These are phyloP conservation scores for Themeda triandra DNA, from an alignment of 176 grass and related monocot genomes.

Conservation along the genomic window DNA sequence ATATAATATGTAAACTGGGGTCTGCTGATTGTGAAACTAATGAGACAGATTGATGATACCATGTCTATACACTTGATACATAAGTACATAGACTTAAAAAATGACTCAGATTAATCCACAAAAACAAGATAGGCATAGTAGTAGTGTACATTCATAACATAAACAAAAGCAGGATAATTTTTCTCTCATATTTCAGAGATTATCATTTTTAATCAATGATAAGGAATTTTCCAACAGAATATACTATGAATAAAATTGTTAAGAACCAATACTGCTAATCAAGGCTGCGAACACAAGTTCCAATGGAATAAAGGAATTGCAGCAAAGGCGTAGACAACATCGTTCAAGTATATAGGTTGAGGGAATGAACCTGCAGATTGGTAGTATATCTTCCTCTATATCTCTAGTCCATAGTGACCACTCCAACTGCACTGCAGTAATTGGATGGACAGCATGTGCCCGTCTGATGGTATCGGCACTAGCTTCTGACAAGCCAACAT, in stretches of 20 bases:
- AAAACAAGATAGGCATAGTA: neutral
- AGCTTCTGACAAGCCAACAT: conserved; percentile 77
- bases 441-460: conserved; percentile 78
- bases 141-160: neutral
- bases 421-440: conserved; percentile 68
- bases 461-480: conserved; percentile 61
- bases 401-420: conserved; percentile 86
- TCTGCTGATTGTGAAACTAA: neutral
- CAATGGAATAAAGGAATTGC: neutral
- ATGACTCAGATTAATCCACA: neutral
- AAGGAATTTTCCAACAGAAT: neutral
- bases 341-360: neutral
- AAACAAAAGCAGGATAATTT: neutral
- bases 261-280: neutral
- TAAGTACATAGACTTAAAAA: neutral
- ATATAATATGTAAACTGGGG: neutral
- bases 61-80: neutral
- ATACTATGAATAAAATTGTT: neutral
- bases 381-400: conserved; percentile 74
- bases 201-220: neutral
- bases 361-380: conserved; percentile 69
- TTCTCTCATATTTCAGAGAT: neutral
- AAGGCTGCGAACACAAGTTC: neutral
- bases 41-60: neutral
- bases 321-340: neutral